Evolutionary conservation across 768 basidiomycete species (phyloP), one percentile per base, ranked within the genome.

Genomic region (Cubamyces sp.): DNA sequence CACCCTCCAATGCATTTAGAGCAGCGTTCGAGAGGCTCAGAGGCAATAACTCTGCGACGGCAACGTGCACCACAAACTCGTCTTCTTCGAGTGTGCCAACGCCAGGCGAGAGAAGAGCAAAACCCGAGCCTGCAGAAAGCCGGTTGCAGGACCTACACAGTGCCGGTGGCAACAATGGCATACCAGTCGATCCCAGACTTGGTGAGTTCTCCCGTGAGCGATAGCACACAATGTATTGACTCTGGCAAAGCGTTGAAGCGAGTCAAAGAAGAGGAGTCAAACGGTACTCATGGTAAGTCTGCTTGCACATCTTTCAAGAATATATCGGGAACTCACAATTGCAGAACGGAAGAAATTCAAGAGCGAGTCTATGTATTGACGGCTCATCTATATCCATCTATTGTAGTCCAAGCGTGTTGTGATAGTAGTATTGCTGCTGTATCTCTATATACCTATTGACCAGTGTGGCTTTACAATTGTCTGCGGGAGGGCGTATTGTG

Each of bases 191-290:
- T 40, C 26, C 34, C 30, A 46, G 39, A 19, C 60, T 28, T 8
- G 45, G 43, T 52, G 41, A 23, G 25, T 3, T 34, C 14, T 11
- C 25, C 21, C 15, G 8, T 42, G 37, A 18, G 4, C 3, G 5
- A 26, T 12, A 18, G 5, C 15, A 6, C 16, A 14, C 18, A 43
- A 48, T 11, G 18, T n/a, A 12, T 30, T 49, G 45, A 34, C 23
- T 9, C 15, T 21, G 23, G n/a, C 43, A 30, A 18, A 51, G 49
- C 19, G 1, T 7, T 47, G 14, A 66, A 66, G 26, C 48, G 65
- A 18, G 34, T 59, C 12, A 63, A 64, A 51, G 34, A 63, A 34
- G 65, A 64, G 41, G 62, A 66, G 7, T 42, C 45, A 30, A 28
- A 28, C 28, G 57, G 48, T 53, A n/a, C 3, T 23, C 23, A 19